These are phyloP conservation scores for Psidium guajava DNA, from an alignment of 345 rosid genomes.

Conservation along the genomic window DNA sequence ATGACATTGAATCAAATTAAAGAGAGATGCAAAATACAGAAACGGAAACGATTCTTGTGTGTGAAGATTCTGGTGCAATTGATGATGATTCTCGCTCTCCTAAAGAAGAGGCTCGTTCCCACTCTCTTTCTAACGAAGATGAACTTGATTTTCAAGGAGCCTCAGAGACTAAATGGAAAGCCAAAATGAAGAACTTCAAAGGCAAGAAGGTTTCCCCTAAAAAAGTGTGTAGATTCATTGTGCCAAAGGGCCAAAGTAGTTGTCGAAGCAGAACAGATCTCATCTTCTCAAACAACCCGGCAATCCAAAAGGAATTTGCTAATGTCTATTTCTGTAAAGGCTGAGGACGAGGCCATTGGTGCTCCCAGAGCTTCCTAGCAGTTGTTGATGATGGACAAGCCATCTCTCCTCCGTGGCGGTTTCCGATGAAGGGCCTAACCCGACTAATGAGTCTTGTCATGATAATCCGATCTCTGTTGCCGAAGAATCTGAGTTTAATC, in stretches of 20 bases:
- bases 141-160: constrained; percentile 36
- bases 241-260: constrained; percentile 2
- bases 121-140: constrained; percentile 15
- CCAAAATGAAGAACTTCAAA: constrained; percentile 28
- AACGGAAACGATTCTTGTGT: constrained; percentile 29
- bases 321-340: constrained; percentile 16
- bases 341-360: constrained; percentile 15
- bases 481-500: constrained; percentile 11
- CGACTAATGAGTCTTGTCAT: not conserved
- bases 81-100: not conserved
- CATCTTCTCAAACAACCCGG: not conserved
- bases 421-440: constrained; percentile 5
- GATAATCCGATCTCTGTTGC: constrained; percentile 2
- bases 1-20: constrained; percentile 46
- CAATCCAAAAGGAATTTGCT: constrained; percentile 3
- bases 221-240: not conserved
- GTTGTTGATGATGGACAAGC: not conserved
- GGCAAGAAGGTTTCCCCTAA: constrained; percentile 10
- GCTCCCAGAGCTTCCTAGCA: not conserved
- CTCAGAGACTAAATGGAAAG: constrained; percentile 37
- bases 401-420: not conserved
- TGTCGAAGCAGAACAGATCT: constrained; percentile 6
- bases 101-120: constrained; percentile 6
- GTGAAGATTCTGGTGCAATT: constrained; percentile 3
- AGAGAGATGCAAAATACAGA: constrained; percentile 41